Conservation (phyloP, 192 early-diverging fungal genomes). For the Coemansia biformis region DNA sequence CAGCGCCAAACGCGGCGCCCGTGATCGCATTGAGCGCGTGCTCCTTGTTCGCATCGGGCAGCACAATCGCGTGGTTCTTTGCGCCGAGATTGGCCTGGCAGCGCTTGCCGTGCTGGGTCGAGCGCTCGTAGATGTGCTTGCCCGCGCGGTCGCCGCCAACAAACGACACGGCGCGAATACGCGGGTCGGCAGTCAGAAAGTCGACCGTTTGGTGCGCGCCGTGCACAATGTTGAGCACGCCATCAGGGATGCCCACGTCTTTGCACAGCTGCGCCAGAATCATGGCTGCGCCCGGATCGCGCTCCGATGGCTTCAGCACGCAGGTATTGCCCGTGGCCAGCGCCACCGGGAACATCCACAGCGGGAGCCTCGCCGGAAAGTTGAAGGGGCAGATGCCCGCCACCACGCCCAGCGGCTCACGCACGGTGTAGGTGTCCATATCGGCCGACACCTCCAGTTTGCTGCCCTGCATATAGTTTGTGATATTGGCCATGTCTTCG, state of each 20-base stretch:
- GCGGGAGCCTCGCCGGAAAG: conserved; percentile 92
- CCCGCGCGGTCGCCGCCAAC: conserved; percentile 89
- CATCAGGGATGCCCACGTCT: conserved; percentile 83
- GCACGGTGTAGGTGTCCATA: conserved; percentile 94
- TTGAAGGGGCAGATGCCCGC: conserved; percentile 96
- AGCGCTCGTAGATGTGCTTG: conserved; percentile 81
- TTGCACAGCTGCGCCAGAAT: conserved; percentile 80
- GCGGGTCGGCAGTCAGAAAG: conserved; percentile 79
- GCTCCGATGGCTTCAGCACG: conserved; percentile 90
- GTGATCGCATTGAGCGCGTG: conserved; percentile 85
- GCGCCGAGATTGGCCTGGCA: conserved; percentile 95
- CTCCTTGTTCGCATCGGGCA: conserved; percentile 94
- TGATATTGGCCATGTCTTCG: conserved; percentile 74
- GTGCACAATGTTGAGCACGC: conserved; percentile 91
- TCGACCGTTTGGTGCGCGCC: conserved; percentile 83
- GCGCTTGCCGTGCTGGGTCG: conserved; percentile 85
- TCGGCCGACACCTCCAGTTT: conserved; percentile 76
- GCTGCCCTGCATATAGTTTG: conserved; percentile 77
- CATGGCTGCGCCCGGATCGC: conserved; percentile 90
- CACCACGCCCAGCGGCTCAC: conserved; percentile 88
- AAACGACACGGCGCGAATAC: conserved; percentile 89
- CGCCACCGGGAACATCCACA: conserved; percentile 97
- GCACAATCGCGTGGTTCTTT: conserved; percentile 95
- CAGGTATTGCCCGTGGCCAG: conserved; percentile 89
- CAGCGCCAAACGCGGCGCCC: conserved; percentile 96